phyloP scores from a whole-genome alignment of 768 basidiomycete genomes.

The Termitomyces sp. region DNA sequence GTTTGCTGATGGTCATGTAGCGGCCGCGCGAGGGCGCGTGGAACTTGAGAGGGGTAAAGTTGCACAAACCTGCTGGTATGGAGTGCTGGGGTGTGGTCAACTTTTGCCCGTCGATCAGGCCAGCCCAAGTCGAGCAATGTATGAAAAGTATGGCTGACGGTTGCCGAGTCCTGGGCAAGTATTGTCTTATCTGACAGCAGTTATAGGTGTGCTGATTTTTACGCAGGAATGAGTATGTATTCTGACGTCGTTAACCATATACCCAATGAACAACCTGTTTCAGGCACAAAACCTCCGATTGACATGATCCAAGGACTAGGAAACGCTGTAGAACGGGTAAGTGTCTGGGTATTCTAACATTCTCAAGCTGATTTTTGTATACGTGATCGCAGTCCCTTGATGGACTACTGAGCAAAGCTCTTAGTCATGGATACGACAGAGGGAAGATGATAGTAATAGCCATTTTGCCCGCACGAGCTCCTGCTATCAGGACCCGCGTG shows the following conservation, averaged over 20 bases:
- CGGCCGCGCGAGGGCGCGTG: conserved; percentile 25
- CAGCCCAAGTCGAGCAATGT: neutral
- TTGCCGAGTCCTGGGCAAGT: conserved; percentile 6
- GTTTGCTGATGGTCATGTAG: neutral
- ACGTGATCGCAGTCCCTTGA: conserved; percentile 4
- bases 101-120: conserved; percentile 6
- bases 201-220: neutral
- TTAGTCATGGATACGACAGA: conserved; percentile 2
- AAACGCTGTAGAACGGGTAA: conserved; percentile 12
- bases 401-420: conserved; percentile 7
- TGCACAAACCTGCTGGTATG: conserved; percentile 18
- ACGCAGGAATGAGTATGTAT: conserved; percentile 14
- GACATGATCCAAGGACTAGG: conserved; percentile 7
- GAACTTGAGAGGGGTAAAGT: conserved; percentile 24
- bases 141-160: conserved; percentile 7
- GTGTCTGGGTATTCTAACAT: neutral
- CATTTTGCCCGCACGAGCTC: conserved; percentile 50
- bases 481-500: conserved; percentile 40
- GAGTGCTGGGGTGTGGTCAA: conserved; percentile 20
- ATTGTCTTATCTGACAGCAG: neutral
- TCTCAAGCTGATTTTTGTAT: neutral
- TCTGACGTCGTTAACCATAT: neutral
- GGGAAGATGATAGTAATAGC: conserved; percentile 40
- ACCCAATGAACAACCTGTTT: neutral
- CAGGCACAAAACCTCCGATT: conserved; percentile 5